Conservation (phyloP, 768 basidiomycete genomes). For the Tremella fuciformis region DNA sequence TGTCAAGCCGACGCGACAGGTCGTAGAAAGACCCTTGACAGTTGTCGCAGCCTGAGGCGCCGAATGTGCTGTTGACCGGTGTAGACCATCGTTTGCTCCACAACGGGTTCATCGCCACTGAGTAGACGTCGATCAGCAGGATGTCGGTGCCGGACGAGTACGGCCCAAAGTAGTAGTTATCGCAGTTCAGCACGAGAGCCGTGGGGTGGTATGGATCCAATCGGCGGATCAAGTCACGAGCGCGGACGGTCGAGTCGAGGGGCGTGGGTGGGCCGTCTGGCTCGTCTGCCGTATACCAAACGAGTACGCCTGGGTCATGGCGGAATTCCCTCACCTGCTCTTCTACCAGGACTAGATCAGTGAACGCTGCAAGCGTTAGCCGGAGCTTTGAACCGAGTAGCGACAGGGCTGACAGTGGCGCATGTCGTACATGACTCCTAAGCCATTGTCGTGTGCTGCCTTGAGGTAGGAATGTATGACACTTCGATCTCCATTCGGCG, state of each 20-base stretch:
- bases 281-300: conserved; percentile 68
- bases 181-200: conserved; percentile 63
- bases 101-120: conserved; percentile 38
- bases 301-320: conserved; percentile 64
- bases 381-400: not conserved
- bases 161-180: conserved; percentile 63
- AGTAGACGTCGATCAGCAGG: conserved; percentile 30
- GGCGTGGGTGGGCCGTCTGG: conserved; percentile 59
- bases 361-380: conserved; percentile 57
- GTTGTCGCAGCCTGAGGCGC: conserved; percentile 71
- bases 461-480: conserved; percentile 55
- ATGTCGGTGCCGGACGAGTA: conserved; percentile 68
- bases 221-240: conserved; percentile 58
- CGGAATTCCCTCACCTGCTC: conserved; percentile 70
- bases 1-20: conserved; percentile 65
- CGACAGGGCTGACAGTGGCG: conserved; percentile 52
- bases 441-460: conserved; percentile 63
- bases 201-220: conserved; percentile 62
- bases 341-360: conserved; percentile 62
- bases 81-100: conserved; percentile 38
- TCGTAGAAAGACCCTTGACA: conserved; percentile 69
- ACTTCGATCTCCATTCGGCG: conserved; percentile 3
- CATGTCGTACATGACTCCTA: conserved; percentile 84
- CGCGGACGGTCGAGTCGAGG: conserved; percentile 58
- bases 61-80: conserved; percentile 56